Base-by-base conservation (phyloP, 345 rosid genomes). In the Linum tenue region DNA sequence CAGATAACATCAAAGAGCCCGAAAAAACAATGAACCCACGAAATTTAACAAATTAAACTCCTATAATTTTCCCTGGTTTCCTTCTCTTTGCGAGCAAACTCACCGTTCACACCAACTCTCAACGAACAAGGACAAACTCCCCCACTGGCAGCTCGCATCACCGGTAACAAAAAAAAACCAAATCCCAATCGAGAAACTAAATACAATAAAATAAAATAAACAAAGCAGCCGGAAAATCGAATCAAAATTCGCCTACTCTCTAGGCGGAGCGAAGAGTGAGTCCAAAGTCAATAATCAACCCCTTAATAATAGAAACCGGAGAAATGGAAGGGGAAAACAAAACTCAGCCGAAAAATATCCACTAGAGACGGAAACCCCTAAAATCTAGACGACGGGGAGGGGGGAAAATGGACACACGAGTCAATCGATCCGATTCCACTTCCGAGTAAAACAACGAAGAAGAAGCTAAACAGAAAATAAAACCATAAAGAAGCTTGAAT, bases 371-470 rank as follows among this genome's bases (percentile, higher is more conserved):
- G 31, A 22, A 22, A 22, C 31, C 31, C 31, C 53, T 9, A 48
- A 48, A 48, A 48, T 48, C 53, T 48, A 48, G 53, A 41, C 44
- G 31, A 22, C 31, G 31, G 31, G 31, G 31, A 41, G 44, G 9
- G 44, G 9, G 9, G 9, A 41, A 4, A 41, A 4, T 41, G 44
- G 14, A 48, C 15, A 48, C 9, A 15, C 53, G 53, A 48, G 53
- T 48, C 11, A 48, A 15, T 48, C 74, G 86, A 85, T 89, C 96
- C 98, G 84, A 22, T 22, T 22, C 31, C 31, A 22, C 31, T 22
- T 22, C 31, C 31, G 31, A 64, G 76, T 69, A 64, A 60, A 75
- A 69, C 64, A 36, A 11, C 61, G 37, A 56, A 58, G 60, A 70
- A 55, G 53, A 57, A 69, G 17, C 31, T 22, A 22, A 22, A 22